A percentile compares a stretch with the other conserved stretches of the same genome.
These are phyloP conservation scores for Paraphaeosphaeria minitans DNA, from an alignment of 2,329 filamentous ascomycete genomes.

Conservation along the genomic window DNA sequence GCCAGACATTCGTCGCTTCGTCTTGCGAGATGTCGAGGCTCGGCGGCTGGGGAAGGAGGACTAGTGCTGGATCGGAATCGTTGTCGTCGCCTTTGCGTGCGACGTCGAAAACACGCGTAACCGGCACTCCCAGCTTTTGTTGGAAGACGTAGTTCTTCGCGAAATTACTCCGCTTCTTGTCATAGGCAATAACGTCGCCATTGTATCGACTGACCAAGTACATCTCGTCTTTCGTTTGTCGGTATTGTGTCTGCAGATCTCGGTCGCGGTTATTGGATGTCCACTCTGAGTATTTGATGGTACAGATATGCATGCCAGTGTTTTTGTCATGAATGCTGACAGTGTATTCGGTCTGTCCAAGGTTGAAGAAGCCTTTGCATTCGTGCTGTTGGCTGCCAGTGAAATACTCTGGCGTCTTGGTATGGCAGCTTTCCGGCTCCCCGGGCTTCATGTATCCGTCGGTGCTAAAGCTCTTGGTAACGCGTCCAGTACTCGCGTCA, in stretches of 20 bases:
- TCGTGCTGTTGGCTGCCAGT: conserved; percentile 58
- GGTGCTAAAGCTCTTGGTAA: conserved; percentile 84
- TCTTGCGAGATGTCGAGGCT: conserved; percentile 59
- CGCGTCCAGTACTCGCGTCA: conserved; percentile 81
- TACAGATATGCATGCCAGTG: conserved; percentile 78
- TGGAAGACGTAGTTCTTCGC: conserved; percentile 36
- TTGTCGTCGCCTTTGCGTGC: conserved; percentile 73
- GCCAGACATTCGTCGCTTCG: conserved; percentile 63
- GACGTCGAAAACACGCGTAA: conserved; percentile 88
- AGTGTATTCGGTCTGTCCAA: conserved; percentile 88
- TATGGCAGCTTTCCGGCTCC: conserved; percentile 71
- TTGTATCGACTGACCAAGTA: conserved; percentile 90
- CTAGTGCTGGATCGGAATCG: conserved; percentile 72
- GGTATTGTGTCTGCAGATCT: conserved; percentile 85
- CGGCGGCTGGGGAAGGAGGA: conserved; percentile 84
- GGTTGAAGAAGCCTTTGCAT: conserved; percentile 77
- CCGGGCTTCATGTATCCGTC: conserved; percentile 70
- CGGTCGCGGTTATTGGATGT: conserved; percentile 87
- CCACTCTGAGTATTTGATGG: conserved; percentile 93
- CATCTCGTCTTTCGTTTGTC: conserved; percentile 77
- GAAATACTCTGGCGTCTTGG: conserved; percentile 60
- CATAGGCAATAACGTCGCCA: conserved; percentile 80
- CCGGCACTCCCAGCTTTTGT: conserved; percentile 74
- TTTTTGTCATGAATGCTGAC: conserved; percentile 80
- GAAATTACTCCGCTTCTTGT: conserved; percentile 61